These are phyloP conservation scores for Pneumocystis jirovecii DNA, from an alignment of 1,139 yeast genomes.

Conservation along the genomic window DNA sequence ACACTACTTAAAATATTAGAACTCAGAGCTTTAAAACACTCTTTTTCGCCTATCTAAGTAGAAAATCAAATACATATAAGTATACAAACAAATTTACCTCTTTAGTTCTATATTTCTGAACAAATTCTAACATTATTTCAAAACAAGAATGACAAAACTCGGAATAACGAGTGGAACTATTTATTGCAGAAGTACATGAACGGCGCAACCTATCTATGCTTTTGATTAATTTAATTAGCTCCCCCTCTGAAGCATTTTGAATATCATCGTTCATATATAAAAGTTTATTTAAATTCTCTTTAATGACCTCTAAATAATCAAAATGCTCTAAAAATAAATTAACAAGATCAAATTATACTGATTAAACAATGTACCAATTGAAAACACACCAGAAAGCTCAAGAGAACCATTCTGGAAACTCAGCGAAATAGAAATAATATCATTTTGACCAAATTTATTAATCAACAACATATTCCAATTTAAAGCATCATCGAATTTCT, in stretches of 20 bases:
- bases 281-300: background rate
- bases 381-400: background rate
- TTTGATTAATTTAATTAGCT: background rate
- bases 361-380: background rate
- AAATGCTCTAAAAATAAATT: background rate
- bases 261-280: background rate
- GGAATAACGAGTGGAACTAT: background rate
- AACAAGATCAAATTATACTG: background rate
- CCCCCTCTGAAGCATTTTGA: background rate
- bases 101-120: background rate
- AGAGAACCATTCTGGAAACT: background rate
- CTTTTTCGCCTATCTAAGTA: background rate
- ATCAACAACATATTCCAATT: background rate
- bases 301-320: background rate
- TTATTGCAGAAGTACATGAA: background rate
- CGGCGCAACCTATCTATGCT: background rate
- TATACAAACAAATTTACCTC: background rate
- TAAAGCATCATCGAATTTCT: background rate
- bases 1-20: background rate
- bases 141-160: background rate
- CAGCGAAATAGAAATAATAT: background rate
- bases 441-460: background rate
- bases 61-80: background rate
- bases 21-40: background rate
- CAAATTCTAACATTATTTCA: background rate